Conservation (phyloP, 148 eudicot genomes). For the Arbutus unedo region DNA sequence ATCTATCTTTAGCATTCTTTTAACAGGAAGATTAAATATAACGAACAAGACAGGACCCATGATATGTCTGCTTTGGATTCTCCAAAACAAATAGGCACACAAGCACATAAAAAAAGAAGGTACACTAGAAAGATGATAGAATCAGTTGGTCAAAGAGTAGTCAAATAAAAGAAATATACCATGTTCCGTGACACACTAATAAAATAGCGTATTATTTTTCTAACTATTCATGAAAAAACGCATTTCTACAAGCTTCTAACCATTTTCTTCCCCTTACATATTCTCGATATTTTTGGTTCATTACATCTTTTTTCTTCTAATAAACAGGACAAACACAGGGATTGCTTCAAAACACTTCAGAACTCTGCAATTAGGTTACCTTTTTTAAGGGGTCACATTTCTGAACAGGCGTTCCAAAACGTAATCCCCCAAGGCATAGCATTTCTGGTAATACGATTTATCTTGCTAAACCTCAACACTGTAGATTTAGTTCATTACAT, state of each 20-base stretch:
- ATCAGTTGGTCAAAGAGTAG: not conserved
- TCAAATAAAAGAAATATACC: not conserved
- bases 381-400: too few relatives aligned
- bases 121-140: not conserved
- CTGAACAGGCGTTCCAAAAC: not conserved
- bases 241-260: not conserved
- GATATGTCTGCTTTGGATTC: not conserved
- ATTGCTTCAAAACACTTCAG: too few relatives aligned
- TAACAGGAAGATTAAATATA: not conserved
- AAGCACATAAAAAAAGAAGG: not conserved
- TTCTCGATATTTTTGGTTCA: not conserved
- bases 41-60: not conserved
- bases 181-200: not conserved
- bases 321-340: not conserved
- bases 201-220: not conserved
- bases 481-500: not conserved
- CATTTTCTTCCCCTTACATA: not conserved
- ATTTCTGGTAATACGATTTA: not conserved
- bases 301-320: not conserved
- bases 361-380: too few relatives aligned
- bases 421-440: not conserved
- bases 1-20: not conserved
- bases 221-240: not conserved
- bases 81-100: conserved; percentile 6
- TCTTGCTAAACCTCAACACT: not conserved